phyloP scores from a whole-genome alignment of 1,139 yeast genomes.

The Kodamaea alishanica region DNA sequence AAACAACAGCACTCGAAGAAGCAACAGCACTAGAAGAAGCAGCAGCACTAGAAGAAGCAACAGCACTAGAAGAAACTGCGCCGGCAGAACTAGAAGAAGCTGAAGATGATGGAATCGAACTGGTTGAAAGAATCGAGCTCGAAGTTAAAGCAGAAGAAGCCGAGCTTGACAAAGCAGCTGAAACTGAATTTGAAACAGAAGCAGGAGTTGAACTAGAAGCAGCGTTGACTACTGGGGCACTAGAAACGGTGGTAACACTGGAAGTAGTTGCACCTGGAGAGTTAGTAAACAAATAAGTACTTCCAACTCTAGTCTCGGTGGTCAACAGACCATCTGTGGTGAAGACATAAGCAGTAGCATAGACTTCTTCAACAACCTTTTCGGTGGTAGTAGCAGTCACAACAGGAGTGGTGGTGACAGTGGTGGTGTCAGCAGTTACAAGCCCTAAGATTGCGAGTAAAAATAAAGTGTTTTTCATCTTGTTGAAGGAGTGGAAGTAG shows the following conservation, averaged over 20 bases:
- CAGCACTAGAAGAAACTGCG: slow-evolving; percentile 8
- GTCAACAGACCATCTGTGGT: slow-evolving; percentile 34
- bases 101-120: slow-evolving; percentile 1
- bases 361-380: slow-evolving; percentile 26
- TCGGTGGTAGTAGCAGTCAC: slow-evolving; percentile 31
- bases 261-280: slow-evolving; percentile 1
- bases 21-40: slow-evolving; percentile 3
- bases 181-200: slow-evolving; percentile 3
- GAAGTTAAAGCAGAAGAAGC: slow-evolving; percentile 7
- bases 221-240: slow-evolving; percentile 1
- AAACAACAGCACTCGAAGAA: slow-evolving; percentile 5
- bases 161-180: slow-evolving; percentile 2
- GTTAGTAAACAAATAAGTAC: slow-evolving; percentile 15
- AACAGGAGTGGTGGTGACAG: slow-evolving; percentile 30
- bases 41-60: slow-evolving; percentile 2
- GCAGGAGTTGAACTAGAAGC: slow-evolving; percentile 3
- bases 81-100: slow-evolving; percentile 3
- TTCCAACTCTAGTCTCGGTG: slow-evolving; percentile 28
- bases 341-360: slow-evolving; percentile 34
- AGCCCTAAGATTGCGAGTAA: slow-evolving; percentile 11
- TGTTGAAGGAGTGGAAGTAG: too few relatives aligned
- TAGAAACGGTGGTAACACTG: slow-evolving; percentile 2
- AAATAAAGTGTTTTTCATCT: too few relatives aligned
- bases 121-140: slow-evolving; percentile 4
- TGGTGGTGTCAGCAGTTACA: slow-evolving; percentile 16